Conservation (phyloP, 345 rosid genomes). For the Carallia pectinifolia region DNA sequence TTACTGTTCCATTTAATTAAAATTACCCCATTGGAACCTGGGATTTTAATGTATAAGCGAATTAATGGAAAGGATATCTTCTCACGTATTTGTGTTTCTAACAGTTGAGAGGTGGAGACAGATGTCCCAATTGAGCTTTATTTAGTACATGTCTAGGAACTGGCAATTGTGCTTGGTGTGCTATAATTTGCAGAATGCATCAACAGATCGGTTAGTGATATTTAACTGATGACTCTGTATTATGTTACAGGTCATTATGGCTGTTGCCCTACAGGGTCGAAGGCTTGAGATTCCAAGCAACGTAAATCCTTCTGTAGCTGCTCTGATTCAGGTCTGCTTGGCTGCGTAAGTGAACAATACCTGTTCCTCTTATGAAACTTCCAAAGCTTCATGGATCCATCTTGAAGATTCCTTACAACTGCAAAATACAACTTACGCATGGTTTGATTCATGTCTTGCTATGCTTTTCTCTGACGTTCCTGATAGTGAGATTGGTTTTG, state of each 20-base stretch:
- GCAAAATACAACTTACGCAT: no score
- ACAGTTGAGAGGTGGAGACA: neutral
- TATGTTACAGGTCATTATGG: constrained; percentile 21
- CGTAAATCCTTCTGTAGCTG: constrained; percentile 26
- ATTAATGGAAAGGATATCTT: no score
- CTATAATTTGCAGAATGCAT: neutral
- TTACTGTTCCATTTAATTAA: no score
- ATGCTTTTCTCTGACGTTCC: neutral
- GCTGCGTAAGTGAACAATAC: constrained; percentile 17
- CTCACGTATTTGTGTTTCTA: no score
- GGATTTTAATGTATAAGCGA: no score
- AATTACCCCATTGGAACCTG: no score
- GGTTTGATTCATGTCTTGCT: neutral
- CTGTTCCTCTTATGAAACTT: neutral
- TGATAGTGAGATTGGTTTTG: neutral
- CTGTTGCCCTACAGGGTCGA: constrained; percentile 21
- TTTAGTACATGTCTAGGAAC: neutral
- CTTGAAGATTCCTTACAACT: no score
- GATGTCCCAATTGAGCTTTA: neutral
- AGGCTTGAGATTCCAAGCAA: constrained; percentile 25
- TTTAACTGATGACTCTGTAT: neutral
- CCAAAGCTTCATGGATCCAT: neutral
- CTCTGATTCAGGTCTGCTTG: constrained; percentile 19
- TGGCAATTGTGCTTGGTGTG: no score
- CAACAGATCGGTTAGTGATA: neutral